Percentiles rank a stretch among this genome's conserved stretches.
Conservation (phyloP, 495 filamentous ascomycete species). For the Aspergillus indologenus region DNA sequence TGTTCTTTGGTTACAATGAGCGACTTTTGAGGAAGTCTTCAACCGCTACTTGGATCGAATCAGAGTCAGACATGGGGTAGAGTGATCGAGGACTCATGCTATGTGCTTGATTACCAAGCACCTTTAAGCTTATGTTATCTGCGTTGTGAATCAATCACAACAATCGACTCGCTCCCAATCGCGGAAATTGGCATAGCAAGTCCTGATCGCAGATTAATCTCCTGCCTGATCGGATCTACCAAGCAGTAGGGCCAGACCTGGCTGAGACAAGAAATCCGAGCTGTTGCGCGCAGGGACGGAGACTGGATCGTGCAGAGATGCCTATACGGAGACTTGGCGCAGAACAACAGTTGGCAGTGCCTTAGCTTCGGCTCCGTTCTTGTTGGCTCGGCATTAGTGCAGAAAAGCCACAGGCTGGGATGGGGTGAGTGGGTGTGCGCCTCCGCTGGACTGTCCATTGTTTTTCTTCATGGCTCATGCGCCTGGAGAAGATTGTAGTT, state of each 20-base stretch:
- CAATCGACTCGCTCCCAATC: not conserved
- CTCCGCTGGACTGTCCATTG: not conserved
- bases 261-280: not conserved
- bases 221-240: not conserved
- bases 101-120: not conserved
- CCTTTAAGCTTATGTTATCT: not conserved
- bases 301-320: not conserved
- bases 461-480: not conserved
- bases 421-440: not conserved
- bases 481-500: not conserved
- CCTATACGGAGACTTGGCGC: conserved; percentile 5
- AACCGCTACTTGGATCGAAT: not conserved
- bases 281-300: not conserved
- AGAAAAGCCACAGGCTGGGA: not conserved
- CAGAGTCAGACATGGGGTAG: not conserved
- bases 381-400: conserved; percentile 9
- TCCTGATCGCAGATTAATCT: not conserved
- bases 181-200: not conserved
- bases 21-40: not conserved
- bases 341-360: conserved; percentile 4
- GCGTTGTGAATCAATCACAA: not conserved
- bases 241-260: not conserved
- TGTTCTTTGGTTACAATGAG: not conserved
- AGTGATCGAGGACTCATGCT: not conserved
- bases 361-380: conserved; percentile 7